Evolutionary conservation across 768 basidiomycete genomes (phyloP), one percentile per base, ranked within the genome.

Genomic region (Calocera viscosa): DNA sequence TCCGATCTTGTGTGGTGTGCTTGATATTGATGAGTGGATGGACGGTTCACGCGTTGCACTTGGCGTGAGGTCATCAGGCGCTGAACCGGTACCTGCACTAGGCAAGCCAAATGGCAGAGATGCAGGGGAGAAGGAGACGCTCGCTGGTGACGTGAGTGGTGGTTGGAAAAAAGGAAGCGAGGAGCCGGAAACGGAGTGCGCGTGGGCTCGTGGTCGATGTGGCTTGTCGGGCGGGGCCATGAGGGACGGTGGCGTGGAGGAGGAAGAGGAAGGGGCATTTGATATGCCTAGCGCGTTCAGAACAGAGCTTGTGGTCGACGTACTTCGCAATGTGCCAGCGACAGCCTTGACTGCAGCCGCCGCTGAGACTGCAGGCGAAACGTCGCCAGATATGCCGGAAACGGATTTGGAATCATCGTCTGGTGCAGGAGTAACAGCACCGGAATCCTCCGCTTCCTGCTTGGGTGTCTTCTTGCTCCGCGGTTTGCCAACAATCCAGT

Each of bases 101-200:
- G 53, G 53, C 14, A 60, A 26, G 26, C 53, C 53, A 19, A 60
- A 60, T 16, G 53, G 53, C 7, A 60, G 30, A 2, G 53, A 60
- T 30, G 53, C 53, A 5, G 53, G 53, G 30, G 53, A 60, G 53
- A 60, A 60, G 24, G 53, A 60, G 24, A 60, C 53, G 53, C 53
- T 60, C 30, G 53, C 53, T 30, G 72, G 49, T 34, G 72, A 43
- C 49, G 71, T 74, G 35, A 72, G 74, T 49, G 73, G 71, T 8
- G 79, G 67, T 1, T 75, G 69, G 1, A 83, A 80, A 16, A 83
- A 82, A 60, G 88, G 87, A 28, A 76, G 76, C 49, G 81, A 76
- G 5, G 82, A 78, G 65, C 82, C 80, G 1, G 78, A 78, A 39
- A 83, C 73, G 0, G 79, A 81, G n/a, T 80, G 78, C 64, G 78